Evolutionary conservation across 1,284 basidiomycete species (phyloP).

Genomic region (Ganoderma multipileum): DNA sequence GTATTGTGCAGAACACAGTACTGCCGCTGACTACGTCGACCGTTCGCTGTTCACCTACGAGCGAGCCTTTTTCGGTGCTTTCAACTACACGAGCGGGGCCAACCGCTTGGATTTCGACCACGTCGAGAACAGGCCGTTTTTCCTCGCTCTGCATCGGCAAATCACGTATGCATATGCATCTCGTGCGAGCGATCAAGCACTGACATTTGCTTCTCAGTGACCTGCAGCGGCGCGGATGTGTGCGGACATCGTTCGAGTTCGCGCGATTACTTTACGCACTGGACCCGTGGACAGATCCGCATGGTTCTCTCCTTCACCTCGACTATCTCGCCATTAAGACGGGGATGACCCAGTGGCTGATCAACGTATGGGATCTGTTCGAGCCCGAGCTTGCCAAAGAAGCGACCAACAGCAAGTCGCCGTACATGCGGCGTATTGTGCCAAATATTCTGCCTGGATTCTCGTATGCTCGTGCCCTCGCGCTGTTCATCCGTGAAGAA

Average conservation of each 20-base stretch:
- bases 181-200: background rate
- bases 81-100: conserved; percentile 80
- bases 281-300: conserved; percentile 86
- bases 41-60: conserved; percentile 91
- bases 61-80: conserved; percentile 82
- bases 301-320: conserved; percentile 83
- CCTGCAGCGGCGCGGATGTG: conserved; percentile 85
- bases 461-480: conserved; percentile 80
- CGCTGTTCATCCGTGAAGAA: conserved; percentile 66
- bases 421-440: conserved; percentile 34
- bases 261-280: conserved; percentile 82
- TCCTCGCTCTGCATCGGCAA: conserved; percentile 81
- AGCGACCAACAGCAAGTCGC: conserved; percentile 57
- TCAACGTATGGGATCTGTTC: conserved; percentile 68
- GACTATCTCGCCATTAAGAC: conserved; percentile 86
- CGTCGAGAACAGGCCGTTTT: conserved; percentile 88
- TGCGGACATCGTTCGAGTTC: conserved; percentile 90
- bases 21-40: conserved; percentile 86
- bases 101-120: conserved; percentile 87
- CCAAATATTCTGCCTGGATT: conserved; percentile 72
- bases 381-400: conserved; percentile 39
- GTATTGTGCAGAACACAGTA: conserved; percentile 70
- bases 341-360: conserved; percentile 81
- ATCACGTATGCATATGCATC: conserved; percentile 56
- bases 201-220: conserved; percentile 54